These are phyloP conservation scores for Colletotrichum abscissum DNA, from an alignment of 2,329 filamentous ascomycete genomes.

Conservation along the genomic window DNA sequence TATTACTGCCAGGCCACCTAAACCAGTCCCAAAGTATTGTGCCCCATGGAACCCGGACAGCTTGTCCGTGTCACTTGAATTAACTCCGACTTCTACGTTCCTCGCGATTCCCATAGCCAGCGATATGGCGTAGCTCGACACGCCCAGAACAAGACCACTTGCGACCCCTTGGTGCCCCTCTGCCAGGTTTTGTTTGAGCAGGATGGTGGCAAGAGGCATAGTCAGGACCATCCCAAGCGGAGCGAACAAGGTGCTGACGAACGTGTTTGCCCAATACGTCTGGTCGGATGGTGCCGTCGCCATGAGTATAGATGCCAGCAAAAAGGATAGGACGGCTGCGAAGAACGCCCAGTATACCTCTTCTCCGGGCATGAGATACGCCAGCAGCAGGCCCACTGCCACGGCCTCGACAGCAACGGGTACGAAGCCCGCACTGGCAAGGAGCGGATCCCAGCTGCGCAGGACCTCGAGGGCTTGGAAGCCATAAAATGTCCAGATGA, in stretches of 20 bases:
- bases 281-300: constrained; percentile 62
- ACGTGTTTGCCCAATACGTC: constrained; percentile 73
- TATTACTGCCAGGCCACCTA: constrained; percentile 36
- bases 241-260: constrained; percentile 68
- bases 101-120: constrained; percentile 74
- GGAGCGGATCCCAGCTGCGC: constrained; percentile 53
- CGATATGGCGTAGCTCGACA: constrained; percentile 76
- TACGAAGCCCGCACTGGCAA: constrained; percentile 54
- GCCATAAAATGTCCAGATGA: constrained; percentile 62
- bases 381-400: constrained; percentile 51
- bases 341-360: constrained; percentile 36
- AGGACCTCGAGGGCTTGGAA: constrained; percentile 59
- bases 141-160: constrained; percentile 68
- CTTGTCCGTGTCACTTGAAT: constrained; percentile 38
- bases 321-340: constrained; percentile 55
- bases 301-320: constrained; percentile 53
- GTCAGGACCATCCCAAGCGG: constrained; percentile 74
- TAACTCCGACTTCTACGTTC: constrained; percentile 63
- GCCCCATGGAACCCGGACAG: constrained; percentile 50
- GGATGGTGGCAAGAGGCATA: constrained; percentile 69
- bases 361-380: constrained; percentile 54
- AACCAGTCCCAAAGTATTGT: constrained; percentile 53
- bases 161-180: constrained; percentile 57
- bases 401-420: constrained; percentile 54
- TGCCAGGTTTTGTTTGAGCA: constrained; percentile 64